Conservation (phyloP, 2,329 filamentous ascomycete species). For the Cordyceps pruinosa region DNA sequence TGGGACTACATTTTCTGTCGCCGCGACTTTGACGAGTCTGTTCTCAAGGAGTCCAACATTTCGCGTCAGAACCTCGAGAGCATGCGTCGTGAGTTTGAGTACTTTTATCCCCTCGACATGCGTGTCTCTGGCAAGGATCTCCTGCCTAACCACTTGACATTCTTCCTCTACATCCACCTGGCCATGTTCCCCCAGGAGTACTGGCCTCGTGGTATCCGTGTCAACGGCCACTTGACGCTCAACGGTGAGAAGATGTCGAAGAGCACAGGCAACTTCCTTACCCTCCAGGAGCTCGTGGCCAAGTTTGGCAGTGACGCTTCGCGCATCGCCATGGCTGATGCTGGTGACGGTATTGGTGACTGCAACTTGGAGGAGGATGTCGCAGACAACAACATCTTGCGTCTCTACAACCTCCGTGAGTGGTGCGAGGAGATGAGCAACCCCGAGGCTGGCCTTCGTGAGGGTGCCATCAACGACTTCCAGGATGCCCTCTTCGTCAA, state of each 20-base stretch:
- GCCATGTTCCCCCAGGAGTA: constrained; percentile 83
- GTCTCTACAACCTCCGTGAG: constrained; percentile 73
- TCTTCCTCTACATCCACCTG: constrained; percentile 89
- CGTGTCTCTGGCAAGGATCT: constrained; percentile 87
- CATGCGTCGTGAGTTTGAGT: constrained; percentile 89
- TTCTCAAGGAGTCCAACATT: constrained; percentile 62
- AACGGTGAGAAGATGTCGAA: constrained; percentile 99
- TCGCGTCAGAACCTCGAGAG: constrained; percentile 64
- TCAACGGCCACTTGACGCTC: constrained; percentile 87
- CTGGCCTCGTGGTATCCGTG: constrained; percentile 80
- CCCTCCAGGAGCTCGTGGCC: constrained; percentile 72
- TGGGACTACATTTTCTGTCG: constrained; percentile 95
- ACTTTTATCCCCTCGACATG: constrained; percentile 92
- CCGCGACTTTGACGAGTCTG: constrained; percentile 59
- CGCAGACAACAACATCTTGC: constrained; percentile 83
- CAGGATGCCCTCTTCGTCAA: constrained; percentile 89
- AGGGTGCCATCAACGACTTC: constrained; percentile 68
- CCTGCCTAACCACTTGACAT: constrained; percentile 89
- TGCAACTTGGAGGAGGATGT: constrained; percentile 97
- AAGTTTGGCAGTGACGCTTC: constrained; percentile 95
- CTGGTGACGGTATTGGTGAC: constrained; percentile 88
- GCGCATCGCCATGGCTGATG: constrained; percentile 85
- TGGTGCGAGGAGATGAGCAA: constrained; percentile 85
- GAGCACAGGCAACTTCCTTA: constrained; percentile 95
- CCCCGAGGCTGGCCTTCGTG: constrained; percentile 62